These are phyloP conservation scores for Coniochaeta hoffmannii DNA, from an alignment of 2,329 filamentous ascomycete species.

Conservation along the genomic window DNA sequence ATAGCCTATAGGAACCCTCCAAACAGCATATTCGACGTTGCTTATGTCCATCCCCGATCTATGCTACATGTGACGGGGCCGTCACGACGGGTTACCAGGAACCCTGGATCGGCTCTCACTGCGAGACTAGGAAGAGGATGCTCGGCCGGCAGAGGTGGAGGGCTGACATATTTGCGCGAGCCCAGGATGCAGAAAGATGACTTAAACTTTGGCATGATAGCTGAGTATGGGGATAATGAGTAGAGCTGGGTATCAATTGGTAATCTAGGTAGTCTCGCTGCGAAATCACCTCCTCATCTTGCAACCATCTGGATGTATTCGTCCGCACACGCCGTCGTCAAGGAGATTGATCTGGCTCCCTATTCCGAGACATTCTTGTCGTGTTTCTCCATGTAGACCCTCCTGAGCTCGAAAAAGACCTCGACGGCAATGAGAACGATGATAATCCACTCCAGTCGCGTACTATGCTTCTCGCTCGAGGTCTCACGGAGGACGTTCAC, in stretches of 20 bases:
- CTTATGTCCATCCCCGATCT: no score
- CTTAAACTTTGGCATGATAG: no score
- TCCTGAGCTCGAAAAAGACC: slow-evolving; percentile 76
- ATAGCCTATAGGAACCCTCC: no score
- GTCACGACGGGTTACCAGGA: neutral
- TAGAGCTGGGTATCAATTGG: slow-evolving; percentile 2
- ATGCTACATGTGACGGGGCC: neutral
- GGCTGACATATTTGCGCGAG: no score
- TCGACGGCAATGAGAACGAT: slow-evolving; percentile 90
- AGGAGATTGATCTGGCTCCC: slow-evolving; percentile 5
- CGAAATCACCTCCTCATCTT: neutral
- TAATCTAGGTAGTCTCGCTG: no score
- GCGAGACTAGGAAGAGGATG: no score
- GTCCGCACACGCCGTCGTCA: slow-evolving; percentile 10
- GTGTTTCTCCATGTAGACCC: slow-evolving; percentile 53
- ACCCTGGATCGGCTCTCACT: neutral
- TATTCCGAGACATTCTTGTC: slow-evolving; percentile 12
- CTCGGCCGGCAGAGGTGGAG: no score
- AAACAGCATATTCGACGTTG: no score
- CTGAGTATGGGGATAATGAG: neutral
- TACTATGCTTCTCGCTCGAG: slow-evolving; percentile 82
- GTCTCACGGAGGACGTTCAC: slow-evolving; percentile 82
- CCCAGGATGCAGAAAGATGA: no score
- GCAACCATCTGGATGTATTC: neutral
- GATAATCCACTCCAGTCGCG: slow-evolving; percentile 90